Base-by-base conservation (phyloP, 83 land plant genomes). In the Picea mariana region DNA sequence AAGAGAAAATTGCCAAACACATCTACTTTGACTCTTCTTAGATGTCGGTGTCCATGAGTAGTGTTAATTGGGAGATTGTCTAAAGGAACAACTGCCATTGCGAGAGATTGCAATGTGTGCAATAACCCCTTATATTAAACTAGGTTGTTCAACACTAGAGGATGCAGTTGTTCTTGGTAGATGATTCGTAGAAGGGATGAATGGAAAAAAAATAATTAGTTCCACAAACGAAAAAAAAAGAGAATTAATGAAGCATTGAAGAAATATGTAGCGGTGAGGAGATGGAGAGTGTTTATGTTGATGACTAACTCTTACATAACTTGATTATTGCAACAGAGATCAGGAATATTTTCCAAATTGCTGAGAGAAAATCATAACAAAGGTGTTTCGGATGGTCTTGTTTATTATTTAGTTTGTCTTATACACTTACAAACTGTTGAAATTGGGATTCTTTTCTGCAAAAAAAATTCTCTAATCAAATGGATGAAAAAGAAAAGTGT, bases 41-140 rank as follows among this genome's bases (percentile, higher is more conserved):
- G 24, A 77, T 75, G 75, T 38, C 18, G 79, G 62, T 59, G 18
- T n/a, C 87, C 83, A 8, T 85, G 83, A 81, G 31, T 63, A 24
- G 38, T 85, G 40, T 24, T 81, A 7, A 23, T 73, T 21, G 81
- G 81, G 5, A 76, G 47, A 8, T 0, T 78, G 12, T 44, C 49
- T 9, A 62, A 78, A 24, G 77, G 87, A 11, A 81, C 69, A 38
- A 47, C 78, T 20, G 60, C 69, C 6, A 83, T 86, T 4, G 83
- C 79, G 6, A 80, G 80, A 17, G 83, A 83, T 65, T 27, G 88
- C 80, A 31, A 79, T 86, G 82, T 85, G 83, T 42, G 80, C 83
- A 27, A 82, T 86, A 80, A 80, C 82, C 9, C 87, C 89, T 9
- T 82, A 86, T 67, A n/a, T 86, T 16, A 83, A 80, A 49, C 81